phyloP scores from a whole-genome alignment of 805 yeast species.

The Wickerhamomyces strasburgensis region DNA sequence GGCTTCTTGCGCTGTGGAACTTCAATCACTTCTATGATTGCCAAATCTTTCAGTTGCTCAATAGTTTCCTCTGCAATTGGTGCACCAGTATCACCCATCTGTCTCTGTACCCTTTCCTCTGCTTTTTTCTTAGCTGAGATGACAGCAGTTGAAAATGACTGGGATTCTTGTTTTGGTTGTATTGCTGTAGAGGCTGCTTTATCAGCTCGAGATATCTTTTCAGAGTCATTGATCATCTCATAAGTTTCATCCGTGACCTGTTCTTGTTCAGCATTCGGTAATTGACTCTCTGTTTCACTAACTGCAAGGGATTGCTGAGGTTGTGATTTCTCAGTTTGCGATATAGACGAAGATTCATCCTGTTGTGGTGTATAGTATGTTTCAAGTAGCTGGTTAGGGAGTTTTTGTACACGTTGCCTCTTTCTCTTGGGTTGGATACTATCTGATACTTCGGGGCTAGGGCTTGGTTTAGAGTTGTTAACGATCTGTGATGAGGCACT shows the following conservation, averaged over 20 bases:
- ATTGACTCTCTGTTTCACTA: too few relatives aligned
- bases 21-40: conserved; percentile 30
- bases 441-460: not conserved
- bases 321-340: not conserved
- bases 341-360: not conserved
- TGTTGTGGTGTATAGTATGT: not conserved
- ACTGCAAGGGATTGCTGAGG: too few relatives aligned
- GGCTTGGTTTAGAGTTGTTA: too few relatives aligned
- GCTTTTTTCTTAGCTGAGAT: conserved; percentile 18
- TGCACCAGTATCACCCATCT: conserved; percentile 13
- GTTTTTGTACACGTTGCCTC: conserved; percentile 2
- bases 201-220: too few relatives aligned
- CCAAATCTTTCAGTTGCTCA: conserved; percentile 28
- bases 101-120: conserved; percentile 16
- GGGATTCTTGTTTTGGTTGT: too few relatives aligned
- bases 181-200: too few relatives aligned
- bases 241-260: too few relatives aligned
- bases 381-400: not conserved
- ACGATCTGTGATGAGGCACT: too few relatives aligned
- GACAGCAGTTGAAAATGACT: conserved; percentile 17
- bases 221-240: too few relatives aligned
- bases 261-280: too few relatives aligned
- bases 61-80: conserved; percentile 23
- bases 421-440: not conserved
- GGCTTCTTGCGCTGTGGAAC: conserved; percentile 12